phyloP scores from a whole-genome alignment of 1,284 basidiomycete species.

The Inonotus obliquus region DNA sequence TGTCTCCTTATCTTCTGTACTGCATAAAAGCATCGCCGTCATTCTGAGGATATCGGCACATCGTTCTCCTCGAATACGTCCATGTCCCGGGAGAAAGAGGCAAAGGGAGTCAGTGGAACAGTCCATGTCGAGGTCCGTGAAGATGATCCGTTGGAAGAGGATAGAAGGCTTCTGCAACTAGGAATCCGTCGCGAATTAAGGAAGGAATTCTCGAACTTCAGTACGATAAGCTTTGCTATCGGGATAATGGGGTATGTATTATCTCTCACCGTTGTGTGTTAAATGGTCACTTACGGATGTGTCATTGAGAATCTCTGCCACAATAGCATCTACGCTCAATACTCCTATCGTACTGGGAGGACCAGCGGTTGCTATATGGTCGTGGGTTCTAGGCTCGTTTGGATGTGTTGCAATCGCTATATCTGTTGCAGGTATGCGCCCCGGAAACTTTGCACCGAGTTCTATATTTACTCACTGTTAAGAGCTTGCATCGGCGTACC shows the following conservation, averaged over 20 bases:
- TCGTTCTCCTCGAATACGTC: constrained; percentile 15
- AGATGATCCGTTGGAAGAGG: constrained; percentile 8
- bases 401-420: constrained; percentile 22
- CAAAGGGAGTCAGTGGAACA: not conserved
- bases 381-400: constrained; percentile 22
- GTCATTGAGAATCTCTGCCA: constrained; percentile 18
- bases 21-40: too few relatives aligned
- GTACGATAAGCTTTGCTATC: constrained; percentile 22
- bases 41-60: too few relatives aligned
- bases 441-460: too few relatives aligned
- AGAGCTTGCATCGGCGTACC: constrained; percentile 24
- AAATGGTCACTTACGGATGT: not conserved
- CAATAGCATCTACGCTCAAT: constrained; percentile 22
- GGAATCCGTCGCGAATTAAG: constrained; percentile 20
- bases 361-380: constrained; percentile 22
- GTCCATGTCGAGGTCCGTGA: not conserved
- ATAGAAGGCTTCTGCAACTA: constrained; percentile 17
- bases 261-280: not conserved
- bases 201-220: constrained; percentile 22
- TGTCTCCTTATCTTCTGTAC: too few relatives aligned
- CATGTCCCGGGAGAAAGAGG: not conserved
- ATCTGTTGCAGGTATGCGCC: constrained; percentile 21
- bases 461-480: too few relatives aligned
- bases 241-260: constrained; percentile 20
- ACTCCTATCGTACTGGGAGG: constrained; percentile 22